These are phyloP conservation scores for Boletus bicolor DNA, from an alignment of 768 basidiomycete genomes.

Conservation along the genomic window DNA sequence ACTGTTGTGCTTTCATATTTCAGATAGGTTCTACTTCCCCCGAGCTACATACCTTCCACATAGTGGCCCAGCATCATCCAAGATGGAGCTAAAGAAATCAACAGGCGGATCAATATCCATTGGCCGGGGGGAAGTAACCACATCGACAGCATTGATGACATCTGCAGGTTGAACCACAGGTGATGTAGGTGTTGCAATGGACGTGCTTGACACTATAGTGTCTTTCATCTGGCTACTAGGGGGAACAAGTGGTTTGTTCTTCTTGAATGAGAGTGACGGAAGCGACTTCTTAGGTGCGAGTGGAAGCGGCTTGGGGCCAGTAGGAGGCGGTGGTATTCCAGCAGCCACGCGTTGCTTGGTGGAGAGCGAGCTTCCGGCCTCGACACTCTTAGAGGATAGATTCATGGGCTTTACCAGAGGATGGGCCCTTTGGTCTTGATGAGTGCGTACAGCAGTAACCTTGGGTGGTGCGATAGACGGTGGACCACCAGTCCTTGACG, in stretches of 20 bases:
- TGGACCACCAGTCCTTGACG: background rate
- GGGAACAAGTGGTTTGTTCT: conserved; percentile 27
- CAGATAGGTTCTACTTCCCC: background rate
- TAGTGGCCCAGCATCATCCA: conserved; percentile 5
- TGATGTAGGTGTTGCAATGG: conserved; percentile 8
- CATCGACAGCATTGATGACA: background rate
- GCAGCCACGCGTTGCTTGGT: conserved; percentile 51
- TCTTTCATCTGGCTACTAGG: conserved; percentile 16
- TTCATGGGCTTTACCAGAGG: conserved; percentile 34
- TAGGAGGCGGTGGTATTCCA: conserved; percentile 34
- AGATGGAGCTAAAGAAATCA: conserved; percentile 12
- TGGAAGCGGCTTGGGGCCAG: conserved; percentile 35
- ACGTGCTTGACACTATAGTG: background rate
- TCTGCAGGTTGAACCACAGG: conserved; percentile 3
- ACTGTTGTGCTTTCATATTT: background rate
- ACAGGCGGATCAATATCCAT: conserved; percentile 19
- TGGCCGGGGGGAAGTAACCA: conserved; percentile 16
- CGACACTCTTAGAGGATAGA: conserved; percentile 22
- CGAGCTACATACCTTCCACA: conserved; percentile 14
- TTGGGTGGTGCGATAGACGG: conserved; percentile 14
- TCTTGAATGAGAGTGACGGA: conserved; percentile 44
- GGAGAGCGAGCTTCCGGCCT: conserved; percentile 38
- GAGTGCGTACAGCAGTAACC: conserved; percentile 19
- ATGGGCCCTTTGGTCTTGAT: conserved; percentile 28
- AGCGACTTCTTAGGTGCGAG: conserved; percentile 22